phyloP scores from a whole-genome alignment of 2,329 filamentous ascomycete genomes.

The Magnaporthiopsis rhizophila region DNA sequence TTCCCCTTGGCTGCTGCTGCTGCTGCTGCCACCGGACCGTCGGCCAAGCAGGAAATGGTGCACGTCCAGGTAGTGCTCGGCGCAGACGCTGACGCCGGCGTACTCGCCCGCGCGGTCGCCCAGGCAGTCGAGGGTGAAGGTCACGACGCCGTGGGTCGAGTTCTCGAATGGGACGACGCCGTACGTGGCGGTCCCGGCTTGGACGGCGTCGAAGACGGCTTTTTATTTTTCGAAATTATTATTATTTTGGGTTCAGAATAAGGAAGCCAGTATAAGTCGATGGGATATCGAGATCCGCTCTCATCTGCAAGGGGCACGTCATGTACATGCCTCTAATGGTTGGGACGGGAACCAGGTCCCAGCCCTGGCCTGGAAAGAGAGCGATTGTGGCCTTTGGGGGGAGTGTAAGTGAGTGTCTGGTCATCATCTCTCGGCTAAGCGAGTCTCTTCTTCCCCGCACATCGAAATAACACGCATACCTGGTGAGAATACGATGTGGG shows the following conservation, averaged over 20 bases:
- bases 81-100: slow-evolving; percentile 65
- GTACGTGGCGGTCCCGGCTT: slow-evolving; percentile 52
- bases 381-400: slow-evolving; percentile 22
- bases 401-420: neutral
- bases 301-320: neutral
- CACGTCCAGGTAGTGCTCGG: slow-evolving; percentile 79
- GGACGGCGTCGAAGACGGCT: slow-evolving; percentile 78
- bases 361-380: slow-evolving; percentile 38
- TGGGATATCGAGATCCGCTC: neutral
- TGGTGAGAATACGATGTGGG: slow-evolving; percentile 21
- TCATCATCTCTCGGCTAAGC: neutral
- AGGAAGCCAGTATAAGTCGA: neutral
- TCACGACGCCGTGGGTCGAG: slow-evolving; percentile 86
- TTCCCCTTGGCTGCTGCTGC: neutral
- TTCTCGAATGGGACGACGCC: slow-evolving; percentile 95
- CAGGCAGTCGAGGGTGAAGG: slow-evolving; percentile 82
- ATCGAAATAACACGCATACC: slow-evolving; percentile 10
- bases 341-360: slow-evolving; percentile 39
- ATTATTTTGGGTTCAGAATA: too few species aligned
- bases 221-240: neutral
- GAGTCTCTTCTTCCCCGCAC: neutral
- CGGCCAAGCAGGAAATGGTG: slow-evolving; percentile 76
- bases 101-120: slow-evolving; percentile 62
- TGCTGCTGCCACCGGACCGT: slow-evolving; percentile 1
- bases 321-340: slow-evolving; percentile 37